Base-by-base conservation (phyloP, 495 filamentous ascomycete genomes). In the Melanomma pulvis-pyrius region DNA sequence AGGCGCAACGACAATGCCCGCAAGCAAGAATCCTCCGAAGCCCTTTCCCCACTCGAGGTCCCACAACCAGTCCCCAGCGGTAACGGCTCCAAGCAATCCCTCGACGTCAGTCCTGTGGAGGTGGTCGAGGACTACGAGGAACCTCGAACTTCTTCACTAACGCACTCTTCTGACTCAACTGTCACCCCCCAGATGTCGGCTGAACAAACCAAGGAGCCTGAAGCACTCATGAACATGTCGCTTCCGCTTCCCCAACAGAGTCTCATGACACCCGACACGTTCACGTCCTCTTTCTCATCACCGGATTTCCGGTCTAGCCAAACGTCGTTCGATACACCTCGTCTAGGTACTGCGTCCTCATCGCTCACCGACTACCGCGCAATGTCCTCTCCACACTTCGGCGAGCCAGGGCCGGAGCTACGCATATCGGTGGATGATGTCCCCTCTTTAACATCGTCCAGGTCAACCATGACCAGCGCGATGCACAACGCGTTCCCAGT, bases 381-480 rank as follows among this genome's bases (percentile, higher is more conserved):
- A 73, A 79, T 87, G 78, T 79, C 85, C 64, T 82, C 88, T 3
- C 73, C 87, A 7, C 74, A 84, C 6, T 80, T 87, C 69, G 84
- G 85, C 34, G 86, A 89, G 56, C 84, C 85, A 30, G 83, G 84
- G 6, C 85, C 85, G 15, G 85, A 87, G 63, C 63, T 88, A 13
- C 88, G 92, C 55, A 82, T 87, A 21, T 96, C 92, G 7, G 83
- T 92, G 24, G 92, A 96, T 61, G 91, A 92, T 77, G 90, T 93
- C 12, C 92, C 92, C 7, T 96, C 92, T 30, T 77, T 96, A 29
- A 92, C 88, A 19, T 93, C 90, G 76, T 92, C 90, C 73, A 86
- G 91, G 69, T 96, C 92, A 0, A 93, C 91, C 15, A 90, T 87
- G 86, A 91, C 91, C 2, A 87, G 88, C 61, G 86, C 59, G 73